Evolutionary conservation across 352 stramenopile genomes (phyloP).

Genomic region (Phytophthora pistaciae): DNA sequence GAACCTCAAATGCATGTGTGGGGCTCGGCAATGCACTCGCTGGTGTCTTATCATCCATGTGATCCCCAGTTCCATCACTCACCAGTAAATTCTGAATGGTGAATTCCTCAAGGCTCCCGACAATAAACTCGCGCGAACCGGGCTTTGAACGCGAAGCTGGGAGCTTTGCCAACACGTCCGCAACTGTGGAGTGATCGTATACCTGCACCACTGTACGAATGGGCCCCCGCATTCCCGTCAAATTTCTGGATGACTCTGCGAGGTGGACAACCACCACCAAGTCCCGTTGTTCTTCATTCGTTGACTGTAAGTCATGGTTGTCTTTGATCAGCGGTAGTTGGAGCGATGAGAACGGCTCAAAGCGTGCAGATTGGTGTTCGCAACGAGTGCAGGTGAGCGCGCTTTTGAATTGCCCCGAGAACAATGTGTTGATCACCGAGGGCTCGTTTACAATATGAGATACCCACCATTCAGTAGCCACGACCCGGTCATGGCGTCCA

Average conservation of each 20-base stretch:
- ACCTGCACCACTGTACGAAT: constrained; percentile 12
- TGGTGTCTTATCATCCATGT: constrained; percentile 19
- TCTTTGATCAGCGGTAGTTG: constrained; percentile 55
- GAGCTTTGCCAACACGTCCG: constrained; percentile 10
- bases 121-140: neutral
- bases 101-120: constrained; percentile 28
- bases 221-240: neutral
- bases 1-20: constrained; percentile 57
- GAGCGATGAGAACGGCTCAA: constrained; percentile 90
- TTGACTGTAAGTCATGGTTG: neutral
- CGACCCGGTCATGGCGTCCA: constrained; percentile 91
- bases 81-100: constrained; percentile 56
- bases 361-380: constrained; percentile 81
- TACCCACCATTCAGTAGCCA: constrained; percentile 98
- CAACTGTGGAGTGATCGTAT: constrained; percentile 6
- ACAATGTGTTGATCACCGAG: constrained; percentile 96
- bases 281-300: constrained; percentile 17
- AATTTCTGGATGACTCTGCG: constrained; percentile 24
- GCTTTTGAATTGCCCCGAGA: constrained; percentile 97
- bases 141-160: neutral
- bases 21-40: constrained; percentile 23
- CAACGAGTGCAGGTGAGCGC: constrained; percentile 92
- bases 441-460: constrained; percentile 95
- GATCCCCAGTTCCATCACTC: neutral
- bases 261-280: constrained; percentile 52